Conservation (phyloP, 1,284 basidiomycete genomes). For the Moesziomyces sp. region DNA sequence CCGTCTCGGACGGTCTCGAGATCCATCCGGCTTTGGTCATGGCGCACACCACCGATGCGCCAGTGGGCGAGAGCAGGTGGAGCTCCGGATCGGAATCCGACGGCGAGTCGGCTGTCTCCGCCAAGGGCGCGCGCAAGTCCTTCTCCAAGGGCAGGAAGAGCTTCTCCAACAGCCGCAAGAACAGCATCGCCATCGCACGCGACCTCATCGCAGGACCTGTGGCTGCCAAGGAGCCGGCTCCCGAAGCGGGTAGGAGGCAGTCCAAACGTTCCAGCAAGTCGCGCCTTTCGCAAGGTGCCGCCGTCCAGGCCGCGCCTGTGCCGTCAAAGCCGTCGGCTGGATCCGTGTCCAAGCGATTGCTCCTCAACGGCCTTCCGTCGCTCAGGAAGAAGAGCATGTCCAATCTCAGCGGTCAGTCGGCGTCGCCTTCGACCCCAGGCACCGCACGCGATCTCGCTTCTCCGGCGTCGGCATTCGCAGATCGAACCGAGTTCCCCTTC, state of each 20-base stretch:
- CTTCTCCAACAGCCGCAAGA: constrained; percentile 39
- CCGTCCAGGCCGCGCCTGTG: constrained; percentile 5
- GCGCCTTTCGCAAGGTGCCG: constrained; percentile 4
- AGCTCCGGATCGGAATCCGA: constrained; percentile 58
- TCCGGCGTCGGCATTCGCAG: constrained; percentile 11
- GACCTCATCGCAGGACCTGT: constrained; percentile 9
- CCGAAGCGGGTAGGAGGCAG: constrained; percentile 14
- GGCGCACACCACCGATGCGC: constrained; percentile 6
- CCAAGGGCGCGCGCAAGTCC: constrained; percentile 27
- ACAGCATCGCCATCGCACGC: constrained; percentile 21
- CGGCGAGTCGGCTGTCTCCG: constrained; percentile 26
- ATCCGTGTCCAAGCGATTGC: constrained; percentile 25
- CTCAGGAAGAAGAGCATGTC: constrained; percentile 55
- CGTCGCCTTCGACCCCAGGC: constrained; percentile 25
- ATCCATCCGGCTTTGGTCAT: constrained; percentile 3
- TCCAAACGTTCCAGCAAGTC: constrained; percentile 29
- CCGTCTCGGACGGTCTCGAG: constrained; percentile 15
- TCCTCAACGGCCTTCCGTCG: constrained; percentile 26
- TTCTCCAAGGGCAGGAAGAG: constrained; percentile 38
- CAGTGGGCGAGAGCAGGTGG: constrained; percentile 46
- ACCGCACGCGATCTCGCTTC: constrained; percentile 11
- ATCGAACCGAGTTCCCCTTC: constrained; percentile 33
- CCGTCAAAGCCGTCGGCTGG: constrained; percentile 12
- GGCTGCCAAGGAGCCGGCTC: not conserved
- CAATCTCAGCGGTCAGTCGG: constrained; percentile 22